phyloP scores from a whole-genome alignment of 768 basidiomycete genomes.

The Termitomyces sp. region DNA sequence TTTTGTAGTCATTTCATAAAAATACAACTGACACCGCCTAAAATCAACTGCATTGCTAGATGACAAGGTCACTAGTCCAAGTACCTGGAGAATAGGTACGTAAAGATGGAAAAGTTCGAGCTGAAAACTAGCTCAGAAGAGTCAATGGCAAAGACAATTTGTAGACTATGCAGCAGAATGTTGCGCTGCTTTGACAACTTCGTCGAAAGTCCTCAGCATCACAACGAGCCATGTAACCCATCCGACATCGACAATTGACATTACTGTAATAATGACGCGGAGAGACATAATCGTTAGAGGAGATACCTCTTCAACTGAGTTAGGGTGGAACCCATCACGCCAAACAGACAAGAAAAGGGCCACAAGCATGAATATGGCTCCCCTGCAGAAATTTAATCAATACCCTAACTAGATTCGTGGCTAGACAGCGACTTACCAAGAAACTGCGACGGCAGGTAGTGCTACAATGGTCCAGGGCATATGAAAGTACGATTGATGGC shows the following conservation, averaged over 20 bases:
- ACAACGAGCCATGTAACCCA: neutral
- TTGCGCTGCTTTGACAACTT: neutral
- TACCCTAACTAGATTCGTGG: neutral
- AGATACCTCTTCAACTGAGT: neutral
- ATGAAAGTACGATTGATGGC: neutral
- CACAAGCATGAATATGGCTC: neutral
- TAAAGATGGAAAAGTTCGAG: too few species aligned
- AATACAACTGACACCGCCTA: too few species aligned
- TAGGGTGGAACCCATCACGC: neutral
- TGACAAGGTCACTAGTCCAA: too few species aligned
- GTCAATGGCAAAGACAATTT: too few species aligned
- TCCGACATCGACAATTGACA: neutral
- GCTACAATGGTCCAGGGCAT: neutral
- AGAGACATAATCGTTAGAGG: neutral
- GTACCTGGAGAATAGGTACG: too few species aligned
- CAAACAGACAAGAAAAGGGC: neutral
- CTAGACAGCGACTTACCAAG: neutral
- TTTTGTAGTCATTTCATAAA: too few species aligned
- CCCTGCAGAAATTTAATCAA: neutral
- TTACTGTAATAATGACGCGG: neutral
- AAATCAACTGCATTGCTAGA: too few species aligned
- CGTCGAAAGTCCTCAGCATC: neutral
- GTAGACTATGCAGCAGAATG: too few species aligned
- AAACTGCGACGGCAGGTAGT: neutral
- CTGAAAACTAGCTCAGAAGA: too few species aligned